A percentile compares a stretch with the other conserved stretches of the same genome.
Conservation (phyloP, 345 rosid species). For the Gossypium ekmanianum region DNA sequence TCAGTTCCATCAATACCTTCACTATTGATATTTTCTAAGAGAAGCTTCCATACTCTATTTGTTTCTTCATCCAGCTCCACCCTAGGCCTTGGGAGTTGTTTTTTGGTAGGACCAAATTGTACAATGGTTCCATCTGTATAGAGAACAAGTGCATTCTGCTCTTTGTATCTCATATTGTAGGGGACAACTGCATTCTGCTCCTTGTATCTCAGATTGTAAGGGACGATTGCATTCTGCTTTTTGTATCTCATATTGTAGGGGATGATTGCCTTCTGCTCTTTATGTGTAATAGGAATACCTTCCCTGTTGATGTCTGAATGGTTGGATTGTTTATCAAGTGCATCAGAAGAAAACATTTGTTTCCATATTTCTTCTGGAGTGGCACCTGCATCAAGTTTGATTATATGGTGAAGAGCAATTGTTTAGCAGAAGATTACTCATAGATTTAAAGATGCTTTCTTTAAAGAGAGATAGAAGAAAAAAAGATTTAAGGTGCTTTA, state of each 20-base stretch:
- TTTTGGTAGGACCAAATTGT: constrained; percentile 49
- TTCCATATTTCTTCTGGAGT: constrained; percentile 40
- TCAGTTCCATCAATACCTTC: constrained; percentile 73
- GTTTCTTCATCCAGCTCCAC: constrained; percentile 87
- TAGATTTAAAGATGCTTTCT: background rate
- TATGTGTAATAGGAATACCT: constrained; percentile 13
- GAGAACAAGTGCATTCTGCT: constrained; percentile 49
- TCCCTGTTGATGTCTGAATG: constrained; percentile 49
- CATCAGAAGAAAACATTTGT: constrained; percentile 33
- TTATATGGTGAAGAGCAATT: constrained; percentile 13
- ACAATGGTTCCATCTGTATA: constrained; percentile 55
- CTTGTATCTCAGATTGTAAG: background rate
- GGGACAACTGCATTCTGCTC: constrained; percentile 54
- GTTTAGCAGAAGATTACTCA: constrained; percentile 7
- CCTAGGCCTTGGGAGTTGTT: constrained; percentile 57
- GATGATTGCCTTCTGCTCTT: constrained; percentile 7
- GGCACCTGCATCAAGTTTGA: constrained; percentile 36
- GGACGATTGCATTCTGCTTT: background rate
- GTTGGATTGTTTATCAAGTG: constrained; percentile 37
- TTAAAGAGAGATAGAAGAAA: background rate
- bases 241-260: constrained; percentile 2
- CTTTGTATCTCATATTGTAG: constrained; percentile 28
- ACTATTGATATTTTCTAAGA: constrained; percentile 61
- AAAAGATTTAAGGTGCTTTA: background rate
- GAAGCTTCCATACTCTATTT: constrained; percentile 74